Evolutionary conservation across 1,284 basidiomycete species (phyloP), one percentile per base, ranked within the genome.

Genomic region (Bjerkandera adusta): DNA sequence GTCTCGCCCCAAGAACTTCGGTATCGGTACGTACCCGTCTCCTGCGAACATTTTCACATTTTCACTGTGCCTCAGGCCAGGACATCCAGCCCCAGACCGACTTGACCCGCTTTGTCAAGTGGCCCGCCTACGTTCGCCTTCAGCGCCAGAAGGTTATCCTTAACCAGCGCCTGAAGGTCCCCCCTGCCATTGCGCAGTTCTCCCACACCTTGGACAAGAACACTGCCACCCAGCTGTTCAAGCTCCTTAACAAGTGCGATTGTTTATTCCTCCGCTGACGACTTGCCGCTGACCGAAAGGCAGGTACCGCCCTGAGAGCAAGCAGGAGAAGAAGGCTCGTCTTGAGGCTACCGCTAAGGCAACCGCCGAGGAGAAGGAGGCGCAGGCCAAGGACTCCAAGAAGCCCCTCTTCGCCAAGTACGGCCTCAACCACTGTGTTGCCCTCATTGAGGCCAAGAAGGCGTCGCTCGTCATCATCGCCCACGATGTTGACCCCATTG

Each of bases 81-180:
- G 92, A 97, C 73, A 83, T 98, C 64, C 91, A 89, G 64, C 95
- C 89, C 63, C 81, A 82, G 69, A 83, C 81, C 51, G 96, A 99
- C 75, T 75, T 98, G 57, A 97, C 92, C 55, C 92, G 95, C 69
- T 98, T 98, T 75, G 92, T 98, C 75, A 98, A 97, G 76, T 99
- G 96, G 96, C 96, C 96, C 59, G 93, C 96, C 76, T 99, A 99
- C 67, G 86, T 99, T 60, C 92, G 93, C 67, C 89, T 98, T 52
- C 96, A 99, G 71, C 88, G 96, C 70, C 95, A 98, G 74, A 97
- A 96, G 78, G 93, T 98, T 65, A 97, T 99, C 75, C 89, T 99
- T 57, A 78, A 92, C 83, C 94, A 98, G 77, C 93, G 96, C 65
- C 81, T 99, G 62, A 99, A 99, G 85, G 94, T 97, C 29, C 96